Evolutionary conservation across 2,329 filamentous ascomycete species (phyloP), one percentile per base, ranked within the genome.

Genomic region (Zalaria obscura): DNA sequence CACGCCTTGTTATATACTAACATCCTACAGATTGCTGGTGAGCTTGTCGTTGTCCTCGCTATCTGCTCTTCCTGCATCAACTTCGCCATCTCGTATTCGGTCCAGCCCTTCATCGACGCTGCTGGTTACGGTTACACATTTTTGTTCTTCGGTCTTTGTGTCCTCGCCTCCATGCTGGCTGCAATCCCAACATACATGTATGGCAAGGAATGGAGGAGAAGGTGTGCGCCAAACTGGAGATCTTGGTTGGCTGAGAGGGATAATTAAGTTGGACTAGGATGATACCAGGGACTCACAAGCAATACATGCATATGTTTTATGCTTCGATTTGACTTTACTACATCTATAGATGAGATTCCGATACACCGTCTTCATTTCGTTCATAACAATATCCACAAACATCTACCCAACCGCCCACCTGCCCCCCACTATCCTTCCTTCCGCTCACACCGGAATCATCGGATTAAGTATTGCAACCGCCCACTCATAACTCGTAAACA

Each of bases 401-500:
- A 18, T 18, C 18, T 18, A 18, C 18, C 18, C 18, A 18, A 18
- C 18, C 18, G 18, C 18, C 18, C 18, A 18, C 18, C 18, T 18
- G 18, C 18, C 18, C 18, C 18, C 18, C 18, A 18, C 18, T 18
- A 18, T 18, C 18, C 18, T 18, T 18, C 29, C 29, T 32, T 32
- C 29, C n/a, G 29, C 29, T 32, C 11, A 36, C 7, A 7, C 7
- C 35, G 28, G 25, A 33, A 44, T 26, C 1, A 44, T 27, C 4
- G 42, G 42, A 6, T 64, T 61, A 31, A 75, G 59, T 11, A 75
- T 43, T 26, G 64, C 62, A 0, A 68, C 66, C 9, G 72, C 66
- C 45, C 72, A 68, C 52, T 80, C 76, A 51, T 78, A 78, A 2
- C 72, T 69, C 2, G 74, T 76, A 47, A 80, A 79, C 1, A 80